Evolutionary conservation across 1,284 basidiomycete species (phyloP).

Genomic region (Trichosporon asahii): DNA sequence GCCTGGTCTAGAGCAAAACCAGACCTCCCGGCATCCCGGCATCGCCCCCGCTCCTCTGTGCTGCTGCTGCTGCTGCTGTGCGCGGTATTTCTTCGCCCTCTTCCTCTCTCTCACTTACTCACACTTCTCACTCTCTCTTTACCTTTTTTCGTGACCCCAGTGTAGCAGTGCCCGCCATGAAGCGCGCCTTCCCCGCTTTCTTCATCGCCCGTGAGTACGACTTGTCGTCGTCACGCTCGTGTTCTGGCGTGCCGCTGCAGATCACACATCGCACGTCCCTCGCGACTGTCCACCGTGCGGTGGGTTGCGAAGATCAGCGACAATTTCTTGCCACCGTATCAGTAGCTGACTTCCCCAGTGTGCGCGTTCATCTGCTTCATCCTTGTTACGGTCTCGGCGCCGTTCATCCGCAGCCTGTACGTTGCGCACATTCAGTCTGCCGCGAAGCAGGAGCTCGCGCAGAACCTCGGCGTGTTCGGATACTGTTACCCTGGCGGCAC

Average conservation of each 20-base stretch:
- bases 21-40: not conserved
- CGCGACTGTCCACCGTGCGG: not conserved
- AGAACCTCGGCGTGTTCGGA: conserved; percentile 17
- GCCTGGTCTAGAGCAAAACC: not conserved
- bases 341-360: conserved; percentile 11
- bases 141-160: not conserved
- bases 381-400: conserved; percentile 16
- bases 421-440: not conserved
- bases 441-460: not conserved
- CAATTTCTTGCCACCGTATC: not conserved
- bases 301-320: not conserved
- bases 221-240: no score
- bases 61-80: not conserved
- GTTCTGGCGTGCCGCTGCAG: not conserved
- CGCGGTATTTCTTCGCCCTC: not conserved
- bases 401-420: conserved; percentile 16
- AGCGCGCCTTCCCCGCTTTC: conserved; percentile 18
- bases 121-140: not conserved
- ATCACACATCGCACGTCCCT: not conserved
- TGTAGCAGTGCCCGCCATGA: conserved; percentile 12
- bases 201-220: conserved; percentile 13
- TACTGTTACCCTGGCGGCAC: conserved; percentile 15
- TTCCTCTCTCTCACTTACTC: not conserved
- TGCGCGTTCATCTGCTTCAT: conserved; percentile 15
- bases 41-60: not conserved